Conservation (phyloP, 805 yeast species). For the Myxozyma nipponensis region DNA sequence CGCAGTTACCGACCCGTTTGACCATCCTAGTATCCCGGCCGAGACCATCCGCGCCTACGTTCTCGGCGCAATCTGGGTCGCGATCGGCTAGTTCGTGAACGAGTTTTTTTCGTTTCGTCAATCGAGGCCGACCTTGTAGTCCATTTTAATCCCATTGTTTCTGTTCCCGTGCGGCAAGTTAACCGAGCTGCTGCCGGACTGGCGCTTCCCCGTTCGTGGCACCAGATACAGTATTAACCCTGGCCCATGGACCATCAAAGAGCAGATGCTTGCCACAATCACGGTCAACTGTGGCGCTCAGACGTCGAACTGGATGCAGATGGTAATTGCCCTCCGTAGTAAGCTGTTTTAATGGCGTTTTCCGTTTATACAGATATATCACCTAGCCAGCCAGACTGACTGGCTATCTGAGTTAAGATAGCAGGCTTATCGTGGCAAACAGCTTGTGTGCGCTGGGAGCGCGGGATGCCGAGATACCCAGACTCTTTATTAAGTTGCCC, state of each 20-base stretch:
- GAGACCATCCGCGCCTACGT: slow-evolving; percentile 56
- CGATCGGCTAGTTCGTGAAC: slow-evolving; percentile 57
- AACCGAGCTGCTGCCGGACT: slow-evolving; percentile 6
- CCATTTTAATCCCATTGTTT: slow-evolving; percentile 61
- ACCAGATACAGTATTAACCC: slow-evolving; percentile 46
- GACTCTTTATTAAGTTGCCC: no score
- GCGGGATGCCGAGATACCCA: no score
- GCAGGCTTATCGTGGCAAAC: no score
- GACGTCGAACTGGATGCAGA: no score
- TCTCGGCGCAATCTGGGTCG: slow-evolving; percentile 50
- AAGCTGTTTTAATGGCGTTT: no score
- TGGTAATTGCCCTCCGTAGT: no score
- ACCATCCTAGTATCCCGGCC: slow-evolving; percentile 48
- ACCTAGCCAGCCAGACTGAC: no score
- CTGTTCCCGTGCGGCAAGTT: slow-evolving; percentile 56
- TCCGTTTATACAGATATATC: no score
- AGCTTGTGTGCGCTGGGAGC: no score
- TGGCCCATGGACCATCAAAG: slow-evolving; percentile 58
- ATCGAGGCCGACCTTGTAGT: slow-evolving; percentile 54
- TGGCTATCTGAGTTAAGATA: no score
- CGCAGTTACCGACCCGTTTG: slow-evolving; percentile 55
- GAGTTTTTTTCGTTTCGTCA: slow-evolving; percentile 55
- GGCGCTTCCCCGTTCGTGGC: slow-evolving; percentile 35
- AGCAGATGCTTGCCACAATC: slow-evolving; percentile 57
- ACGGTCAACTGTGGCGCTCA: no score